Evolutionary conservation across 1,139 yeast species (phyloP), one percentile per base, ranked within the genome.

Genomic region (Taphrina deformans): DNA sequence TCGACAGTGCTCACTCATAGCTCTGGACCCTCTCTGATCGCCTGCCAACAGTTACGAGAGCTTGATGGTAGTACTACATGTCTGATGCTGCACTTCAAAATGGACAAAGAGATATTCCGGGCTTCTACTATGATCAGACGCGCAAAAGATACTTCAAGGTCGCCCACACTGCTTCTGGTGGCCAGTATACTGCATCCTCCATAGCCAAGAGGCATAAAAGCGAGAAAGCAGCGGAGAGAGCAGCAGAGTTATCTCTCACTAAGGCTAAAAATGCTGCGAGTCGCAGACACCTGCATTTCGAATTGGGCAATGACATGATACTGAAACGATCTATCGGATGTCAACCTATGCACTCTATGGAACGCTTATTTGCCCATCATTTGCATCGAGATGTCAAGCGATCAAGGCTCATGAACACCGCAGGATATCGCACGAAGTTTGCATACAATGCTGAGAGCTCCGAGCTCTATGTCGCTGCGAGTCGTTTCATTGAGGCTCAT

Each of bases 101-200:
- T 2, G 53, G 55, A 29, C 55, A 29, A 16, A 18, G 46, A 44
- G 41, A 45, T 10, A 62, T 62, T 16, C 65, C 65, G 3, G 65
- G 65, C 35, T 62, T 41, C 44, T 55, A 46, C 31, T 62, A 55
- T 62, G 65, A 62, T 35, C 40, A 38, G 10, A 52, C 38, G 29
- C 41, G 45, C 18, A 55, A 40, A 21, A 18, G 51, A 14, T 55
- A 62, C 38, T 62, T 62, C 50, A 61, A 45, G 38, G 26, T 61
- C 16, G 56, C 55, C 7, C 63, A 59, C 55, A 24, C 63, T 16
- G 55, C 56, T 10, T 52, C 55, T 18, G 63, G 63, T 6, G 58
- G 58, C 21, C 31, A 38, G 14, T 53, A 53, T 24, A 53, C 58
- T 23, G 46, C 46, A 5, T 53, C 58, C 16, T 35, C 58, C 16